A percentile compares a stretch with the other conserved stretches of the same genome.
phyloP scores from a whole-genome alignment of 805 yeast species.

The Sugiyamaella marilandica region DNA sequence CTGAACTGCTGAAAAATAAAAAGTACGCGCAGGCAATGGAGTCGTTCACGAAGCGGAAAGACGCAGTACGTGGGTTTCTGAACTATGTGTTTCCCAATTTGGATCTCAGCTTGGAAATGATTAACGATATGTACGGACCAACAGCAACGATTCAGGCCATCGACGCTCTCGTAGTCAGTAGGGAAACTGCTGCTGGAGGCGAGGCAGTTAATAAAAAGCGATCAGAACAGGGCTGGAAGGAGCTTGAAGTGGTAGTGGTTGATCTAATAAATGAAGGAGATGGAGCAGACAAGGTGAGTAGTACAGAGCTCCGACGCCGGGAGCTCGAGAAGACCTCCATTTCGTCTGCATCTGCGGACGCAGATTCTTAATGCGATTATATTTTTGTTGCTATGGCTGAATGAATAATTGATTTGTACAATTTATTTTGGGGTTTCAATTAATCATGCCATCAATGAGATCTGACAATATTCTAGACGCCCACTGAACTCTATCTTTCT shows the following conservation, averaged over 20 bases:
- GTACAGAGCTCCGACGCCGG: slow-evolving; percentile 65
- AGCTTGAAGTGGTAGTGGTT: slow-evolving; percentile 49
- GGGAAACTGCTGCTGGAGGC: slow-evolving; percentile 77
- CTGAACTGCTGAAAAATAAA: slow-evolving; percentile 66
- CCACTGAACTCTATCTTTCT: slow-evolving; percentile 59
- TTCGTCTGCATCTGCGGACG: neutral
- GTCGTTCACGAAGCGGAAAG: slow-evolving; percentile 47
- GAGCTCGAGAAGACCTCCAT: slow-evolving; percentile 25
- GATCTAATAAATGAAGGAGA: slow-evolving; percentile 63
- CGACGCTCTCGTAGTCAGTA: slow-evolving; percentile 74
- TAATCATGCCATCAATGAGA: slow-evolving; percentile 41
- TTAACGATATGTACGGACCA: slow-evolving; percentile 90
- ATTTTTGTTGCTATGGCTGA: neutral
- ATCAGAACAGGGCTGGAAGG: slow-evolving; percentile 47
- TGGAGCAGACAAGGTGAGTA: slow-evolving; percentile 67
- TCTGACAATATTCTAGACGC: slow-evolving; percentile 54
- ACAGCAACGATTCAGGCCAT: slow-evolving; percentile 72
- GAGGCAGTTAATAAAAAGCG: slow-evolving; percentile 64
- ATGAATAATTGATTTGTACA: neutral
- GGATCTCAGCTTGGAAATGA: slow-evolving; percentile 49
- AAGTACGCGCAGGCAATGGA: slow-evolving; percentile 65
- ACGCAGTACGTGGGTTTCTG: slow-evolving; percentile 47
- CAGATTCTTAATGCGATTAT: neutral
- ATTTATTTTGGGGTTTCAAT: neutral
- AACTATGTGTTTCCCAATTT: slow-evolving; percentile 43